phyloP scores from a whole-genome alignment of 371 early-diverging fungal genomes.

The Syncephalis fuscata region DNA sequence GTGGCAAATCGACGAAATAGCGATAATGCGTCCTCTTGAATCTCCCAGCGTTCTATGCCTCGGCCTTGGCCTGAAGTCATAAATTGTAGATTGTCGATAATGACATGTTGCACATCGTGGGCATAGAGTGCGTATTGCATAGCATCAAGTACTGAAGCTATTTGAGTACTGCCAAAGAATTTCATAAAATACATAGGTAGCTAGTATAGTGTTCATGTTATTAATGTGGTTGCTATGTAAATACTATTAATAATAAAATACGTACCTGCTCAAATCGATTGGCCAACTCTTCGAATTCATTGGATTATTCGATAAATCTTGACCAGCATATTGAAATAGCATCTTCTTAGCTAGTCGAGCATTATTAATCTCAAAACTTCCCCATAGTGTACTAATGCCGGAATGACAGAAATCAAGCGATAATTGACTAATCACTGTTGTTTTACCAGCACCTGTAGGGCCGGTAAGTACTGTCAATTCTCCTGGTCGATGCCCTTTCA shows the following conservation, averaged over 20 bases:
- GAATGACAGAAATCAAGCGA: constrained; percentile 51
- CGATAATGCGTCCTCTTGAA: constrained; percentile 51
- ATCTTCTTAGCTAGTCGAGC: constrained; percentile 49
- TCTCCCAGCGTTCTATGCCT: constrained; percentile 44
- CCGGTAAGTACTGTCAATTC: constrained; percentile 62
- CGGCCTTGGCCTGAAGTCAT: constrained; percentile 55
- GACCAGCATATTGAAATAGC: constrained; percentile 47
- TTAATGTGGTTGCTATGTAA: background rate
- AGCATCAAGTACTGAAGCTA: constrained; percentile 43
- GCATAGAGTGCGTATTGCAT: constrained; percentile 54
- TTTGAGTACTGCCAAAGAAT: constrained; percentile 55
- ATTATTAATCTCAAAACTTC: constrained; percentile 64
- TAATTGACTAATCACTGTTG: constrained; percentile 57
- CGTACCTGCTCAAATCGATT: constrained; percentile 41
- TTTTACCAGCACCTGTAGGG: constrained; percentile 60
- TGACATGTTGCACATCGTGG: constrained; percentile 51
- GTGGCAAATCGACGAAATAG: constrained; percentile 54
- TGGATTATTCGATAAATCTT: constrained; percentile 24
- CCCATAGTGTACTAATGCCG: constrained; percentile 66
- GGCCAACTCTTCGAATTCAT: constrained; percentile 31
- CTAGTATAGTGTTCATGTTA: constrained; percentile 10
- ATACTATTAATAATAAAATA: background rate
- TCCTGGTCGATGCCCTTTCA: constrained; percentile 58
- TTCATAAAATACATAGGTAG: constrained; percentile 61
- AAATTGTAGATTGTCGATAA: constrained; percentile 66